Percentiles rank a stretch among this genome's conserved stretches.
phyloP scores from a whole-genome alignment of 2,329 filamentous ascomycete species.

The Shiraia bambusicola region DNA sequence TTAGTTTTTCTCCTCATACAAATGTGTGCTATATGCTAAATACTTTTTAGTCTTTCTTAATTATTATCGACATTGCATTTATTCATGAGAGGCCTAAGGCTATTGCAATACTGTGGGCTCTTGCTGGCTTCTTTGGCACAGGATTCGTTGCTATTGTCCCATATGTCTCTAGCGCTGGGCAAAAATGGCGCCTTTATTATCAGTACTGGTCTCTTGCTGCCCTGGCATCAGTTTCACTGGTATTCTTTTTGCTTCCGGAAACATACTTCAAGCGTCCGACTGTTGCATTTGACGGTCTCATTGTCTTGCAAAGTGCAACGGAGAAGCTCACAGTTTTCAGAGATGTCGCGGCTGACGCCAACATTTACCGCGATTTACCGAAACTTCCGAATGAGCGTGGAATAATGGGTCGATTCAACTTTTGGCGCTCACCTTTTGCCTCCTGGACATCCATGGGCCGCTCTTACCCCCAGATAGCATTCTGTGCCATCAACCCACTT shows the following conservation, averaged over 20 bases:
- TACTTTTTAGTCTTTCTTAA: constrained; percentile 33
- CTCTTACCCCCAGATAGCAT: constrained; percentile 32
- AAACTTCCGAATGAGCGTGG: constrained; percentile 12
- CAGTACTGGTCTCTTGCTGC: constrained; percentile 31
- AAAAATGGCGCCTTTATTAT: constrained; percentile 42
- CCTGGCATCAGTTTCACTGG: constrained; percentile 26
- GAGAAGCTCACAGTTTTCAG: constrained; percentile 45
- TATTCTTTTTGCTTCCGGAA: constrained; percentile 41
- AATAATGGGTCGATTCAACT: constrained; percentile 9
- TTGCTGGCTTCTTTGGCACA: constrained; percentile 28
- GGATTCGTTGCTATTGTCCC: constrained; percentile 29
- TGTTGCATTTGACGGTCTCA: constrained; percentile 46
- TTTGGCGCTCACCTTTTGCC: constrained; percentile 25
- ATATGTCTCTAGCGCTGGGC: constrained; percentile 23
- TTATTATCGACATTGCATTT: constrained; percentile 45
- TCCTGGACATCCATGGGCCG: constrained; percentile 28
- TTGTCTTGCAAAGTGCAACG: constrained; percentile 42
- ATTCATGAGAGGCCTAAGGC: constrained; percentile 42
- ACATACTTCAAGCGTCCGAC: constrained; percentile 47
- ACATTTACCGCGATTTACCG: constrained; percentile 29
- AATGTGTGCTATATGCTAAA: neutral
- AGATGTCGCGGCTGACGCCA: constrained; percentile 31
- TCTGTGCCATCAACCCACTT: constrained; percentile 31
- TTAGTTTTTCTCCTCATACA: constrained; percentile 14
- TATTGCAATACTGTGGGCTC: constrained; percentile 41